Percentiles rank a stretch among this genome's conserved stretches.
phyloP scores from a whole-genome alignment of 139 green algal species.

The Ettlia oleoabundans region DNA sequence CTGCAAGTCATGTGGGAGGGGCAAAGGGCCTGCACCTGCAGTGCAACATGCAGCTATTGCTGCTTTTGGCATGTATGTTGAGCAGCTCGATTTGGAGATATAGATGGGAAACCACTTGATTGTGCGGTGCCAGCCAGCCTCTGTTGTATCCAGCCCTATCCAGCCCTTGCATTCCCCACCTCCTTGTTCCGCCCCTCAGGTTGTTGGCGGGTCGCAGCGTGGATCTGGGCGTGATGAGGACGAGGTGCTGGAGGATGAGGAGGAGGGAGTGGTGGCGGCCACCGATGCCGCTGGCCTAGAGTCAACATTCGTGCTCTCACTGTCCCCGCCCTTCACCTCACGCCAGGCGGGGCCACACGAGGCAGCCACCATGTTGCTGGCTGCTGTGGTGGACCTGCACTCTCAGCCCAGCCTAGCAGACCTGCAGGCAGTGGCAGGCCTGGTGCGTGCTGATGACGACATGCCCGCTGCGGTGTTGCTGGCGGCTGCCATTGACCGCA shows the following conservation, averaged over 20 bases:
- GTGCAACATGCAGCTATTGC: no score
- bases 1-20: no score
- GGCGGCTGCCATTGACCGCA: not conserved
- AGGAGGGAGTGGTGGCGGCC: not conserved
- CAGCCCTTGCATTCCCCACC: no score
- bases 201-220: not conserved
- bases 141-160: no score
- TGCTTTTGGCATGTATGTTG: no score
- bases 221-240: not conserved
- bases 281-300: not conserved
- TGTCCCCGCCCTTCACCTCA: not conserved
- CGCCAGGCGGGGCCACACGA: not conserved
- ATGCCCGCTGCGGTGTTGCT: not conserved
- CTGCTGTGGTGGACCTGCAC: not conserved
- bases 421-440: not conserved
- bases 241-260: not conserved
- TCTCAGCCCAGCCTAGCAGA: not conserved
- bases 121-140: no score
- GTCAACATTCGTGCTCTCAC: not conserved
- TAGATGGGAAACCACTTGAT: no score
- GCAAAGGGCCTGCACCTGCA: no score
- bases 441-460: not conserved
- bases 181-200: no score
- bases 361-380: conserved; percentile 14
- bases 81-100: no score